Evolutionary conservation across 1,284 basidiomycete genomes (phyloP), one percentile per base, ranked within the genome.

Genomic region (Butyriboletus appendiculatus): DNA sequence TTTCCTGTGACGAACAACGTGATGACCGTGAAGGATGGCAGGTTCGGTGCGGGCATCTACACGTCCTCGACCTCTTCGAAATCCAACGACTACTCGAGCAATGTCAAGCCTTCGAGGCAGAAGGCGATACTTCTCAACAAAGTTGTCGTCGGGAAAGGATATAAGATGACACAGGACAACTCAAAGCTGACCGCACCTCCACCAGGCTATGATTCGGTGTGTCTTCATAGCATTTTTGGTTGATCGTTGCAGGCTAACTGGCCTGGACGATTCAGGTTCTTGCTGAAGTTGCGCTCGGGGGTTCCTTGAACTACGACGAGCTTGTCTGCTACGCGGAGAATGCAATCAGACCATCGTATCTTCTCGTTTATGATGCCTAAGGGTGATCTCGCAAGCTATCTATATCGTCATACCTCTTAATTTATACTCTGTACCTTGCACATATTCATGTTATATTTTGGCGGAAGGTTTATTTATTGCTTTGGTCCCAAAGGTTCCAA

Each of bases 61-160:
- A 76, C 75, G 5, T 77, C 74, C 10, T 74, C 74, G 22, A 77
- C 76, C 12, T 76, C 76, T 41, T 84, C 85, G 15, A 84, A 87
- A 78, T 82, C 85, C 20, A 81, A 86, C 52, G 84, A 86, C 63
- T 87, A 86, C 61, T 81, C 82, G 16, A 73, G 70, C 41, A 86
- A 85, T 56, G 73, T 75, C 45, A 76, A 73, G 57, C 71, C 74
- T 41, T 85, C 82, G 0, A 62, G 67, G 12, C 68, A 79, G 50
- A 86, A 85, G 61, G 81, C 81, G 0, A 83, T 87, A 33, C 73
- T 87, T 12, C 69, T 87, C 49, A 86, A 85, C 69, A 85, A 85
- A 62, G 84, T 86, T 14, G 73, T 85, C 14, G 84, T 85, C n/a
- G 85, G 85, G 24, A 82, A 80, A 60, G 85, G 85, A 5, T 81